Evolutionary conservation across 2,329 filamentous ascomycete species (phyloP).

Genomic region (Xylaria hypoxylon): DNA sequence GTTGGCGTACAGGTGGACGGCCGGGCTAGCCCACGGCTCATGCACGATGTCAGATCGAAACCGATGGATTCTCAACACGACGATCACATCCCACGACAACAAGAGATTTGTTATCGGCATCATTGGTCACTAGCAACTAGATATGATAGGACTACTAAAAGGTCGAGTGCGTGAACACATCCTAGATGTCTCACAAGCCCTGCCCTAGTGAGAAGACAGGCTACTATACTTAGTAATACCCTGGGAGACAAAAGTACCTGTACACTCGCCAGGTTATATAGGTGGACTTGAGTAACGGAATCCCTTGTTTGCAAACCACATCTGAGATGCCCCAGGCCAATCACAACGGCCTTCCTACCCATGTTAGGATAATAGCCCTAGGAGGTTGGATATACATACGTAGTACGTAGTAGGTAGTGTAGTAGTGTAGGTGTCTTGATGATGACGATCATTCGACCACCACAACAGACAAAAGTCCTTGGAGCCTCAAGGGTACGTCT

Average conservation of each 20-base stretch:
- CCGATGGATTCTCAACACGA: conserved; percentile 46
- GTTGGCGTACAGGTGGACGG: conserved; percentile 42
- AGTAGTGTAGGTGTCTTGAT: too few relatives aligned
- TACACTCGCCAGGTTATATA: too few relatives aligned
- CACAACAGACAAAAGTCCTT: conserved; percentile 39
- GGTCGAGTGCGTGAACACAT: conserved; percentile 29
- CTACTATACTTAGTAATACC: conserved; percentile 11
- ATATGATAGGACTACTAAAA: conserved; percentile 1
- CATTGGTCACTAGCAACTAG: conserved; percentile 17
- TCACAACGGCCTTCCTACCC: conserved; percentile 24
- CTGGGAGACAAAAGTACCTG: conserved; percentile 8
- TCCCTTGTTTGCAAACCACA: conserved; percentile 44
- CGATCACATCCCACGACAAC: conserved; percentile 43
- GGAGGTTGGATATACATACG: conserved; percentile 16
- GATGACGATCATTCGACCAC: conserved; percentile 42
- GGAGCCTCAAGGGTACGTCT: conserved; percentile 27
- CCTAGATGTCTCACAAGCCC: conserved; percentile 31
- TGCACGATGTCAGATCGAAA: conserved; percentile 51
- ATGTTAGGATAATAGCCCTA: conserved; percentile 24
- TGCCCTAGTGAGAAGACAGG: conserved; percentile 8
- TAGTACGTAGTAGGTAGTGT: too few relatives aligned
- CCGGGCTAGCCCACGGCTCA: conserved; percentile 46
- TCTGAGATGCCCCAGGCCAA: conserved; percentile 38
- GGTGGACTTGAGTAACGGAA: conserved; percentile 11
- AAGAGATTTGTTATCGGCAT: conserved; percentile 28